Conservation (phyloP, 208 protist species). For the Crithidia bombi region DNA sequence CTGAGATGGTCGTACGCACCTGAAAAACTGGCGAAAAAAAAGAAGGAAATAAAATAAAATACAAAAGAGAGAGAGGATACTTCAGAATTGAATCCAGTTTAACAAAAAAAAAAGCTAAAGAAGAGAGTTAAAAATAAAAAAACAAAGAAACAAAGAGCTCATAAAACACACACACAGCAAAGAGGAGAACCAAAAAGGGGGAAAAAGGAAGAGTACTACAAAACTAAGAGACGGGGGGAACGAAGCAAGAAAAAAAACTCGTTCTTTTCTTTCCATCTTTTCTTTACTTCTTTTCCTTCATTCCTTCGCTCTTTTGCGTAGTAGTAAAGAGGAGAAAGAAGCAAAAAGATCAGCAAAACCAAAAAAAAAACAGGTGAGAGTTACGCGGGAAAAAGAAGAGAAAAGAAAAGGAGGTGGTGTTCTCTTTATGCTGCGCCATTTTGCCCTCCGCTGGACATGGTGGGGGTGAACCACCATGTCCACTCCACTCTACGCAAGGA, state of each 20-base stretch:
- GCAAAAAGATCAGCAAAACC: constrained; percentile 2
- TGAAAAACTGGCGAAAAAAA: constrained; percentile 34
- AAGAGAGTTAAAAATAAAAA: neutral
- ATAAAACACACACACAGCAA: neutral
- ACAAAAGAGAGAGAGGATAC: constrained; percentile 10
- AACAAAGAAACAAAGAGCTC: neutral
- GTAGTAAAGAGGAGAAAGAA: neutral
- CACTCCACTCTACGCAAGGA: too few relatives aligned
- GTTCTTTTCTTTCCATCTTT: too few relatives aligned
- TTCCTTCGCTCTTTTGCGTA: too few relatives aligned
- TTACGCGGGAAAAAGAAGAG: constrained; percentile 35
- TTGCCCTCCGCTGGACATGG: neutral
- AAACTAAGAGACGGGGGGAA: too few relatives aligned
- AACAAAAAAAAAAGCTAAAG: constrained; percentile 13
- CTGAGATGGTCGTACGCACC: constrained; percentile 8
- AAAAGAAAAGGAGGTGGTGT: constrained; percentile 5
- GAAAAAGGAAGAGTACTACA: too few relatives aligned
- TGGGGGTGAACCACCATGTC: too few relatives aligned
- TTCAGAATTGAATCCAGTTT: constrained; percentile 21
- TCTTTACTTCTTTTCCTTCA: too few relatives aligned
- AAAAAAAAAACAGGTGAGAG: constrained; percentile 30
- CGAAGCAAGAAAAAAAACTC: too few relatives aligned
- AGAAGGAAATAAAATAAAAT: constrained; percentile 20
- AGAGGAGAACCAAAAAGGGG: neutral
- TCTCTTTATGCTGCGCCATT: neutral